Base-by-base conservation (phyloP, 164 flowering plant genomes). In the Vitis rupestris region DNA sequence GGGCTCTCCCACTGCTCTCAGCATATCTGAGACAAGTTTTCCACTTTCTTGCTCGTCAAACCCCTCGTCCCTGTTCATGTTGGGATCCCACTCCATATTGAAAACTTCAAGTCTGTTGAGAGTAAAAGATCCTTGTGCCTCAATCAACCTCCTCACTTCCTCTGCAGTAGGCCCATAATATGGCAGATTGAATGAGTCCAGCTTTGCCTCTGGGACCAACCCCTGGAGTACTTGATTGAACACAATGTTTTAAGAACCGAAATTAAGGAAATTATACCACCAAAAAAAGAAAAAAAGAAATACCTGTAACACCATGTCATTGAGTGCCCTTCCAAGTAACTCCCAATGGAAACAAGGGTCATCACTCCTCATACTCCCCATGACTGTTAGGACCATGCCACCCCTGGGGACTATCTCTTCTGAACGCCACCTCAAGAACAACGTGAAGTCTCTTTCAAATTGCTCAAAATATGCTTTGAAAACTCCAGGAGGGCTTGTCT, bases 331-430 rank as follows among this genome's bases (percentile, higher is more conserved):
- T 3, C 68, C 59, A 4, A 76, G 0, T 4, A 63, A 44, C 56
- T 63, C 69, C 75, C 61, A 63, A n/a, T 51, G n/a, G 48, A n/a
- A 13, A 23, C 10, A 16, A 23, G 56, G 19, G 10, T 44, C 52
- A 4, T 37, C 44, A 4, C 6, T 6, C 7, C 19, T 59, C 9
- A 8, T 10, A 2, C 76, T 73, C 7, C 74, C 76, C 10, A 77
- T 30, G 9, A 55, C 1, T 0, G 65, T 73, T 5, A 73, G 48
- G n/a, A 77, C 71, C 80, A 77, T 69, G 2, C 37, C 14, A 1
- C 80, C 76, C 8, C 74, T 71, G 7, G 50, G 16, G 14, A 65
- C 23, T 2, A 77, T 29, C 47, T 77, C 76, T 13, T 69, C 53
- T 0, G 74, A 6, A 6, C 76, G 73, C 7, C 23, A 61, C 9